Base-by-base conservation (phyloP, 75 land plant species). In the Sequoia sempervirens region DNA sequence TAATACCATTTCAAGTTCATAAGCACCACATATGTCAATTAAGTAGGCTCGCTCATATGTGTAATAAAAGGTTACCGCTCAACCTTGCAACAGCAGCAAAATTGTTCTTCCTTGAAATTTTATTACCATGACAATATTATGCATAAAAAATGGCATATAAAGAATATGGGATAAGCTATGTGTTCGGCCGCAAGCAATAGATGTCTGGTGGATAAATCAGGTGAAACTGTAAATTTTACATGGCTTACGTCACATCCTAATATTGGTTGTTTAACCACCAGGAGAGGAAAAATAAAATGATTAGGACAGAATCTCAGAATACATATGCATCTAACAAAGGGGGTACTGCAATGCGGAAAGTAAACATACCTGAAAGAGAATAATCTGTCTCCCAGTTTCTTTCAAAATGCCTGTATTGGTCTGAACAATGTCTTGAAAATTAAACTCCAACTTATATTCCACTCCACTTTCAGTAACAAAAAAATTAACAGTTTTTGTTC, bases 371-470 rank as follows among this genome's bases (percentile, higher is more conserved):
- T 88, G 81, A 20, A 93, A 37, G 28, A 95, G 86, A 70, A 95
- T 52, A 15, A 87, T 91, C 69, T 85, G 80, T 10, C 46, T 13
- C n/a, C 84, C 75, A 28, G 34, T 52, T 76, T n/a, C n/a, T n/a
- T n/a, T n/a, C n/a, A n/a, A n/a, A n/a, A n/a, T n/a, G n/a, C n/a
- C n/a, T n/a, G n/a, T n/a, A n/a, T n/a, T n/a, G n/a, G n/a, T n/a
- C n/a, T n/a, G n/a, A n/a, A n/a, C n/a, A n/a, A n/a, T n/a, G n/a
- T n/a, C n/a, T n/a, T n/a, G n/a, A n/a, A n/a, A n/a, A n/a, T n/a
- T n/a, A n/a, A n/a, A n/a, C n/a, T 81, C 95, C 80, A 94, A 13
- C 87, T 91, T 94, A 70, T 90, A 94, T 41, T 85, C 73, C 76
- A 84, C 83, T 11, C 86, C 85, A 47, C 82, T 66, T 14, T 73